Conservation (phyloP, 78 protist species). For the Dictyostelium citrinum region DNA sequence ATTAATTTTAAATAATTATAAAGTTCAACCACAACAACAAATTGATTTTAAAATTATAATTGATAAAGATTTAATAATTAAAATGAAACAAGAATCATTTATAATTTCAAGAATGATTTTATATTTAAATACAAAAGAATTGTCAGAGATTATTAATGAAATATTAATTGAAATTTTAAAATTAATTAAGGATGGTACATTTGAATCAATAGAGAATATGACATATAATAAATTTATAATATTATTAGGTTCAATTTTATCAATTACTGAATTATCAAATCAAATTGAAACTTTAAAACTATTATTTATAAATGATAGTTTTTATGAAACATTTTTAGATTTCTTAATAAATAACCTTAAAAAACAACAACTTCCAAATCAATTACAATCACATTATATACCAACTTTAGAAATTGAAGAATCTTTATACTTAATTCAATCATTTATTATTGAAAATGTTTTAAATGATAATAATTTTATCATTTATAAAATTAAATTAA, state of each 20-base stretch:
- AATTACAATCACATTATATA: background rate
- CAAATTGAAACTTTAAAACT: background rate
- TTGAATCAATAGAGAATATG: background rate
- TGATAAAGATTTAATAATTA: slow-evolving; percentile 27
- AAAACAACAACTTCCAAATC: background rate
- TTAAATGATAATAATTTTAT: background rate
- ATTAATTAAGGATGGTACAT: background rate
- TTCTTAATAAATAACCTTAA: background rate
- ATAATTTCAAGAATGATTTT: slow-evolving; percentile 7
- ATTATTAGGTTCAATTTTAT: background rate
- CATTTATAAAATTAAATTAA: background rate
- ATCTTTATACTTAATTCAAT: background rate
- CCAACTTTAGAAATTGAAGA: slow-evolving; percentile 19
- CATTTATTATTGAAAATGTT: background rate
- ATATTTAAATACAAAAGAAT: background rate
- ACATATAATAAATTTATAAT: background rate
- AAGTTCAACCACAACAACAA: too few relatives aligned
- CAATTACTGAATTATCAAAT: background rate
- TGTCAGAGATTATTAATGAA: background rate
- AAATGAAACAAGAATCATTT: background rate
- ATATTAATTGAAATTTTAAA: background rate
- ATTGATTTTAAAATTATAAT: too few relatives aligned
- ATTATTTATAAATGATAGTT: background rate
- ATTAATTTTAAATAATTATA: background rate
- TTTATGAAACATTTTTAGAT: background rate